phyloP scores from a whole-genome alignment of 192 early-diverging fungal species.

The Coemansia nantahalensis region DNA sequence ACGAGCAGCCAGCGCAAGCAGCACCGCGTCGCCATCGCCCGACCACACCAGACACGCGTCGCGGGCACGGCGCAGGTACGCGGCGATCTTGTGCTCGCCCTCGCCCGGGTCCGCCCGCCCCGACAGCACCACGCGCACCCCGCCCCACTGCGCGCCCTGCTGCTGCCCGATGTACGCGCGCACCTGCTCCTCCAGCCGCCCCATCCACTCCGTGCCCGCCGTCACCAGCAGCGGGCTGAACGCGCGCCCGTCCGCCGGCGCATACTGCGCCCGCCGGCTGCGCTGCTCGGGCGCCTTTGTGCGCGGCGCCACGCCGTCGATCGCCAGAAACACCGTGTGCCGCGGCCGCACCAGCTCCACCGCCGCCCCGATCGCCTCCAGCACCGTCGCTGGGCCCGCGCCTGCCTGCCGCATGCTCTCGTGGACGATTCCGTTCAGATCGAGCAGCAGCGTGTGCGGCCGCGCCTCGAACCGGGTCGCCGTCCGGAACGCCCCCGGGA shows the following conservation, averaged over 20 bases:
- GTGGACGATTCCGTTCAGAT: slow-evolving; percentile 49
- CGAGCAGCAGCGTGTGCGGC: slow-evolving; percentile 37
- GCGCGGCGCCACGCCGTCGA: slow-evolving; percentile 93
- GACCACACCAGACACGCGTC: slow-evolving; percentile 88
- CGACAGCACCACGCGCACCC: slow-evolving; percentile 84
- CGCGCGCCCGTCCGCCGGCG: slow-evolving; percentile 46
- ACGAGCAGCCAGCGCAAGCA: slow-evolving; percentile 90
- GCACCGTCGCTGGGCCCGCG: slow-evolving; percentile 10
- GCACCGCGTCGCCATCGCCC: slow-evolving; percentile 92
- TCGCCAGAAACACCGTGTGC: slow-evolving; percentile 86
- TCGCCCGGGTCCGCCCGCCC: slow-evolving; percentile 93
- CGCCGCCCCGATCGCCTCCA: slow-evolving; percentile 16
- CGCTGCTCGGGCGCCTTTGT: slow-evolving; percentile 98
- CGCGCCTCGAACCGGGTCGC: slow-evolving; percentile 14
- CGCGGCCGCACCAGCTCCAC: slow-evolving; percentile 64
- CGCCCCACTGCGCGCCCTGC: slow-evolving; percentile 70
- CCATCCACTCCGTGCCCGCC: slow-evolving; percentile 93
- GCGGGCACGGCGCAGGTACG: slow-evolving; percentile 77
- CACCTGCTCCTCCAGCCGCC: slow-evolving; percentile 70
- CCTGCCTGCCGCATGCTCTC: slow-evolving; percentile 18
- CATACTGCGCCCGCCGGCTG: slow-evolving; percentile 80
- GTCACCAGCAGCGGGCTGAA: slow-evolving; percentile 96
- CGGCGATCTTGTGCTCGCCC: slow-evolving; percentile 99
- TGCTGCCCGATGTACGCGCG: slow-evolving; percentile 81
- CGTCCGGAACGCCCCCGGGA: slow-evolving; percentile 27